Percentiles rank a stretch among this genome's conserved stretches.
phyloP scores from a whole-genome alignment of 1,284 basidiomycete species.

The Apiotrichum gamsii region DNA sequence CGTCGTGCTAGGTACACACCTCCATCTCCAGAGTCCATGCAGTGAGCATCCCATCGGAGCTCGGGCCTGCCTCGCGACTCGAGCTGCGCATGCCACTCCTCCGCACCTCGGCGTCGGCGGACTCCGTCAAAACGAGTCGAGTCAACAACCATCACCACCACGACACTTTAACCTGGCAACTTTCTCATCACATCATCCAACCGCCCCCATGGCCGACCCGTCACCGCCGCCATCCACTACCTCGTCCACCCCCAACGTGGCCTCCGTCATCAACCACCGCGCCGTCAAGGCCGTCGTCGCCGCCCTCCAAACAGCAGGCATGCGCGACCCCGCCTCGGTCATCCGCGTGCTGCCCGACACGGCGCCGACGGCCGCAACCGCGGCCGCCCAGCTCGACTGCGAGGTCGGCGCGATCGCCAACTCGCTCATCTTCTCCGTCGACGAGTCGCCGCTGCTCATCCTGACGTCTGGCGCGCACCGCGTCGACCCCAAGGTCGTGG shows the following conservation, averaged over 20 bases:
- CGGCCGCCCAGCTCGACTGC: conserved; percentile 8
- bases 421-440: conserved; percentile 10
- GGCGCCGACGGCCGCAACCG: conserved; percentile 7
- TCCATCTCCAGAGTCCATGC: no score
- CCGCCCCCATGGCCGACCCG: no score
- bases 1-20: no score
- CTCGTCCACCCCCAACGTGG: not conserved
- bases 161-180: no score
- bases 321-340: not conserved
- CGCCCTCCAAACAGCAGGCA: not conserved
- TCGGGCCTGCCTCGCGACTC: no score
- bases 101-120: no score
- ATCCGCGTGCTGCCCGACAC: conserved; percentile 10
- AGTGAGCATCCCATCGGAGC: no score
- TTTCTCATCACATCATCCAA: no score
- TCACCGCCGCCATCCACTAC: no score
- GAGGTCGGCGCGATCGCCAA: conserved; percentile 13
- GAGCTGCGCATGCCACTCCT: no score
- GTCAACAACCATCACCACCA: no score
- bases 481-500: conserved; percentile 9
- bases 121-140: no score
- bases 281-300: conserved; percentile 4
- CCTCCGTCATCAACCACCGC: conserved; percentile 2
- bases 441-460: conserved; percentile 5
- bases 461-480: conserved; percentile 9